These are phyloP conservation scores for Phytophthora constricta DNA, from an alignment of 352 stramenopile species.

Conservation along the genomic window DNA sequence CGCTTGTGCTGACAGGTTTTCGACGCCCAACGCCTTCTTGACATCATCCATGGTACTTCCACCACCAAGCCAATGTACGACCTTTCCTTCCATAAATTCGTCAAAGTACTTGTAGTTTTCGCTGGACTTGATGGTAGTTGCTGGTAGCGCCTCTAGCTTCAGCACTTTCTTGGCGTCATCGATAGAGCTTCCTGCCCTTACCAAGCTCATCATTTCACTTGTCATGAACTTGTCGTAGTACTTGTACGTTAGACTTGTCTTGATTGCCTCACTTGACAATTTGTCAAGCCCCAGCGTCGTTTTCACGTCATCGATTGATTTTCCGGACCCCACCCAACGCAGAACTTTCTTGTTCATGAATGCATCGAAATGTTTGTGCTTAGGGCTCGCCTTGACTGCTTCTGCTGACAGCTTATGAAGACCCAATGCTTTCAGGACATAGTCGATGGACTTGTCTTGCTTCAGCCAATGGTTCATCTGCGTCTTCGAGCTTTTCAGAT, in stretches of 20 bases:
- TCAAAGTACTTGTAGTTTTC: background rate
- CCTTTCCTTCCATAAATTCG: background rate
- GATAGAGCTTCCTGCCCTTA: background rate
- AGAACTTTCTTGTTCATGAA: background rate
- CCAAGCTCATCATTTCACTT: background rate
- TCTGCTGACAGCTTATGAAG: background rate
- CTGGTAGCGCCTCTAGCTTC: background rate
- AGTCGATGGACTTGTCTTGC: background rate
- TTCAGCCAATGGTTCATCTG: background rate
- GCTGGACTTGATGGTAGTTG: background rate
- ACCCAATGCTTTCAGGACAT: background rate
- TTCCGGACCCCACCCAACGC: background rate
- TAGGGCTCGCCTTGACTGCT: background rate
- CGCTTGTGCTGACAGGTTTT: background rate
- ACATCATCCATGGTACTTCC: background rate
- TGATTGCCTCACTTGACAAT: background rate
- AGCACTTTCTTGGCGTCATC: background rate
- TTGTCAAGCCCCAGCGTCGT: background rate
- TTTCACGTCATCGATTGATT: background rate
- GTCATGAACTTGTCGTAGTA: background rate
- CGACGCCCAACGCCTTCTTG: background rate
- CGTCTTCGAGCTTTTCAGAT: background rate
- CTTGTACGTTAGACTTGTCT: background rate
- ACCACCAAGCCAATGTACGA: background rate
- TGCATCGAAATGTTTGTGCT: background rate